phyloP scores from a whole-genome alignment of 495 filamentous ascomycete genomes.

The Penicillium samsonianum region DNA sequence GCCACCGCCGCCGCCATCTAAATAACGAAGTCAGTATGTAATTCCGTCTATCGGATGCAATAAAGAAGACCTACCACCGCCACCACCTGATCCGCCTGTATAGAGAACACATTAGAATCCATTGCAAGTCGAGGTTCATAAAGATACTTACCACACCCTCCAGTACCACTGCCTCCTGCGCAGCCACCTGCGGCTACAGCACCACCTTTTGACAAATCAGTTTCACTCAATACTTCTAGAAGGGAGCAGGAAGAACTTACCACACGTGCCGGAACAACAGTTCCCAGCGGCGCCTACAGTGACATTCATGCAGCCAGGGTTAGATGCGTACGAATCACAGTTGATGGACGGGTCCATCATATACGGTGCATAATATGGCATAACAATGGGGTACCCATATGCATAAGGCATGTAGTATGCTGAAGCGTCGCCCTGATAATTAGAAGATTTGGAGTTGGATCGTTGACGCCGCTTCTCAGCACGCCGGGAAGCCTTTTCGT shows the following conservation, averaged over 20 bases:
- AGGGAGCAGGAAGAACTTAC: conserved; percentile 15
- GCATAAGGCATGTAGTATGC: conserved; percentile 32
- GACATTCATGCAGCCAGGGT: conserved; percentile 50
- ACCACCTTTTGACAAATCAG: background rate
- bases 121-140: background rate
- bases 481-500: conserved; percentile 61
- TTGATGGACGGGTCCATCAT: conserved; percentile 50
- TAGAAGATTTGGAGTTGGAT: conserved; percentile 14
- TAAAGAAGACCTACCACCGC: conserved; percentile 26
- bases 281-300: conserved; percentile 43
- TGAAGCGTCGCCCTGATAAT: conserved; percentile 12
- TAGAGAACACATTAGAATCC: background rate
- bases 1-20: conserved; percentile 35
- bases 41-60: background rate
- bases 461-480: conserved; percentile 56
- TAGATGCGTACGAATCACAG: conserved; percentile 40
- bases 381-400: conserved; percentile 51
- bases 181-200: conserved; percentile 1
- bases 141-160: conserved; percentile 3
- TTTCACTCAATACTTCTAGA: background rate
- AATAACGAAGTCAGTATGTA: background rate
- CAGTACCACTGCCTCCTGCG: background rate
- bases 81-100: conserved; percentile 3
- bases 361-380: conserved; percentile 56
- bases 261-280: conserved; percentile 50